Conservation (phyloP, 208 protist genomes). For the Phytomonas sp. region DNA sequence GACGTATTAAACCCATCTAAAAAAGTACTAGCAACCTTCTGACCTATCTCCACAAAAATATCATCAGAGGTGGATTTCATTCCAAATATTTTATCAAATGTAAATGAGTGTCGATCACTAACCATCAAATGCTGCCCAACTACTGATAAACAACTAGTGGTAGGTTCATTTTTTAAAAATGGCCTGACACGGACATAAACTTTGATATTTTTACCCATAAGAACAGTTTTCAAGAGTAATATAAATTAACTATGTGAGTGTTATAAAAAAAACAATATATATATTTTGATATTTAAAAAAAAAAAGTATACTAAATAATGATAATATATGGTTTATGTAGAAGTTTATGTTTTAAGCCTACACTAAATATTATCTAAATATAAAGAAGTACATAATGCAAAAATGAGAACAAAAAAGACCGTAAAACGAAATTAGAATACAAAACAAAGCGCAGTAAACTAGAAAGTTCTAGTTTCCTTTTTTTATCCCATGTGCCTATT, state of each 20-base stretch:
- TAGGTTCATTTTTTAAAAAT: conserved; percentile 66
- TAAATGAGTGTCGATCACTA: conserved; percentile 79
- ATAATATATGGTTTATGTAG: neutral
- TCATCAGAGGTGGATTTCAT: conserved; percentile 34
- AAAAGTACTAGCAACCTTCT: conserved; percentile 61
- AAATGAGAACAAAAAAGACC: conserved; percentile 5
- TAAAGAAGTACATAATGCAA: conserved; percentile 6
- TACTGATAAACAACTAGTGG: conserved; percentile 33
- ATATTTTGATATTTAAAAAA: conserved; percentile 9
- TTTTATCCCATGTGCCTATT: neutral
- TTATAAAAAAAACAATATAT: conserved; percentile 9
- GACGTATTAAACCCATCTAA: conserved; percentile 89
- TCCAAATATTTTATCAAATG: conserved; percentile 89
- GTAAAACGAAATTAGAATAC: conserved; percentile 14
- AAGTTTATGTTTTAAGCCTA: conserved; percentile 1
- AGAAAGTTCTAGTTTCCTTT: neutral
- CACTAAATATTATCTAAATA: conserved; percentile 7
- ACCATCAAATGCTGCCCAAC: conserved; percentile 65
- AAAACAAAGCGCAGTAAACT: conserved; percentile 12
- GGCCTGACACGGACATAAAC: conserved; percentile 87
- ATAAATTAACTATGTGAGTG: neutral
- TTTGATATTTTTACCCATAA: conserved; percentile 58
- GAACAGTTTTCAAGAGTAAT: neutral
- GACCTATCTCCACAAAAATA: conserved; percentile 73
- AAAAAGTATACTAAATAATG: conserved; percentile 9